phyloP scores from a whole-genome alignment of 2,329 filamentous ascomycete species.

The Stagonosporopsis tanaceti region DNA sequence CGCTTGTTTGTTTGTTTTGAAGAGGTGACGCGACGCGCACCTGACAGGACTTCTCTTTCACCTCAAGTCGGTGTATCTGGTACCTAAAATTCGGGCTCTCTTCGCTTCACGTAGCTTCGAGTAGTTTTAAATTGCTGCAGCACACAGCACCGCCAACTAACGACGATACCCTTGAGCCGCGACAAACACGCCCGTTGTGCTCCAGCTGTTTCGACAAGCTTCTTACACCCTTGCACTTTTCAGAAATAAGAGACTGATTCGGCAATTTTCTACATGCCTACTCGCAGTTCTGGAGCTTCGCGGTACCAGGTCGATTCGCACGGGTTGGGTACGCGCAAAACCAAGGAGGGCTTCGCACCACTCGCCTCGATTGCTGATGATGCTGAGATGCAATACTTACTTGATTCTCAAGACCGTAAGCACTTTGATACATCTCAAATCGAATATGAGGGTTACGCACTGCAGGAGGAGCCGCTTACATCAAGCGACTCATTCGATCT shows the following conservation, averaged over 20 bases:
- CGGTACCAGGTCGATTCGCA: neutral
- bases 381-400: neutral
- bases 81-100: neutral
- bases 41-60: neutral
- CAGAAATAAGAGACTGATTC: neutral
- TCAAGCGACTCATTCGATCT: neutral
- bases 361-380: neutral
- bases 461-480: neutral
- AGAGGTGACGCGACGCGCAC: neutral
- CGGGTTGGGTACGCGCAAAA: neutral
- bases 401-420: conserved; percentile 6
- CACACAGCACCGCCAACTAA: neutral
- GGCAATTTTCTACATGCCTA: neutral
- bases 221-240: neutral
- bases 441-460: neutral
- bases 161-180: neutral
- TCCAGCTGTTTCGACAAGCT: neutral
- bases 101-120: neutral
- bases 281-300: neutral
- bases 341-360: neutral
- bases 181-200: neutral
- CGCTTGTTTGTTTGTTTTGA: neutral
- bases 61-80: neutral
- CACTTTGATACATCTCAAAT: neutral
- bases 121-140: neutral